Conservation (phyloP, 139 green algal species). For the Spirogloea muscicola region DNA sequence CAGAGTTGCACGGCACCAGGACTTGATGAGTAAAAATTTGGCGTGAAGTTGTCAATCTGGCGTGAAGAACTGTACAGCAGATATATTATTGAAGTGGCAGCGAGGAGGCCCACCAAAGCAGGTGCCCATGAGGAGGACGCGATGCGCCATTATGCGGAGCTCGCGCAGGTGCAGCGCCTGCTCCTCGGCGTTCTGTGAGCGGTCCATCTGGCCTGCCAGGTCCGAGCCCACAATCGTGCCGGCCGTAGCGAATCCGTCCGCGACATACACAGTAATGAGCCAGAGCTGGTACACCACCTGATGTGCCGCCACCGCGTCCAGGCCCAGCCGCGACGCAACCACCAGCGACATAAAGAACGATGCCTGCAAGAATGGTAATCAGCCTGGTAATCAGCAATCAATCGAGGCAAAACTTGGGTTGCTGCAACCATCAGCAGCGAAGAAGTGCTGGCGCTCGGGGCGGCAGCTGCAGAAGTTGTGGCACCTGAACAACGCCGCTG, state of each 20-base stretch:
- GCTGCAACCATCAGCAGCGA: background rate
- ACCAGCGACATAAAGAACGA: constrained; percentile 61
- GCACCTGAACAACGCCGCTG: constrained; percentile 43
- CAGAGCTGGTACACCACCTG: constrained; percentile 64
- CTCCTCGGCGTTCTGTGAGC: constrained; percentile 2
- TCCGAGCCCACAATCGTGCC: constrained; percentile 63
- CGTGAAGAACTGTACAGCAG: too few species aligned
- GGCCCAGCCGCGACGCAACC: constrained; percentile 51
- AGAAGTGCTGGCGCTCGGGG: background rate
- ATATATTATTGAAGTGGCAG: too few species aligned
- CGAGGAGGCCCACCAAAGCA: too few species aligned
- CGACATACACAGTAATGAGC: constrained; percentile 58
- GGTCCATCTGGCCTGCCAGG: constrained; percentile 18
- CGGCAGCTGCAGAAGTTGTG: background rate
- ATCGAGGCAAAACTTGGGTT: background rate
- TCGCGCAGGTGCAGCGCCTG: constrained; percentile 7
- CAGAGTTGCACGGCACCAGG: too few species aligned
- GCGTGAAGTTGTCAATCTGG: too few species aligned
- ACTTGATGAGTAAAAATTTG: too few species aligned
- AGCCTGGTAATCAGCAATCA: too few species aligned
- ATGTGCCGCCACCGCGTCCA: constrained; percentile 57
- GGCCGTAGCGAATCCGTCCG: constrained; percentile 67
- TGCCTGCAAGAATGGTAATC: constrained; percentile 30
- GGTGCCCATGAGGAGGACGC: constrained; percentile 51
- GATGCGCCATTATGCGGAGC: constrained; percentile 28